Evolutionary conservation across 805 yeast species (phyloP).

Genomic region (Kurtzmaniella fragi): DNA sequence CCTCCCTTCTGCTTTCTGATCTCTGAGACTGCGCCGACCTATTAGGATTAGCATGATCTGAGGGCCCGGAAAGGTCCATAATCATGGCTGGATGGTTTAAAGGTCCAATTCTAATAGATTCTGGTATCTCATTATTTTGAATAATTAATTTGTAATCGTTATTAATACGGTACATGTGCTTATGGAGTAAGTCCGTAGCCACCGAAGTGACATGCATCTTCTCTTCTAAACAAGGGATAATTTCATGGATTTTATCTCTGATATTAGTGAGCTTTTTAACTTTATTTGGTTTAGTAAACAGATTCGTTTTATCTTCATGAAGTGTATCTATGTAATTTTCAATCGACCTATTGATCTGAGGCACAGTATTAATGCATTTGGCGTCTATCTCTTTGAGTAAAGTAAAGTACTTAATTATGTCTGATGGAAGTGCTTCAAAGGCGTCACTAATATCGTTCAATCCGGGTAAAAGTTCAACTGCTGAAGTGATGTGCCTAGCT

Average conservation of each 20-base stretch:
- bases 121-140: slow-evolving; percentile 76
- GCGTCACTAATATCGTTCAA: slow-evolving; percentile 89
- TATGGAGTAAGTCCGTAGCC: slow-evolving; percentile 72
- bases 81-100: slow-evolving; percentile 89
- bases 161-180: slow-evolving; percentile 69
- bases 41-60: slow-evolving; percentile 26
- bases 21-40: slow-evolving; percentile 71
- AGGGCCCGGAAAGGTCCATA: slow-evolving; percentile 46
- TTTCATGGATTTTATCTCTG: slow-evolving; percentile 49
- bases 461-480: slow-evolving; percentile 59
- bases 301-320: slow-evolving; percentile 8
- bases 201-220: slow-evolving; percentile 96
- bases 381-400: slow-evolving; percentile 91
- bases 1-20: slow-evolving; percentile 85
- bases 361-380: slow-evolving; percentile 74
- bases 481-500: slow-evolving; percentile 25
- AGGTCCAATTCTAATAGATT: slow-evolving; percentile 69
- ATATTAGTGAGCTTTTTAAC: slow-evolving; percentile 33
- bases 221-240: slow-evolving; percentile 91
- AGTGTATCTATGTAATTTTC: slow-evolving; percentile 33
- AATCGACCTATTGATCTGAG: slow-evolving; percentile 56
- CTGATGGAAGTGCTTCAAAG: slow-evolving; percentile 83
- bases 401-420: slow-evolving; percentile 79
- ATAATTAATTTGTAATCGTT: slow-evolving; percentile 74
- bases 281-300: slow-evolving; percentile 7